These are phyloP conservation scores for Fusarium sp. DNA, from an alignment of 2,329 filamentous ascomycete genomes.

Conservation along the genomic window DNA sequence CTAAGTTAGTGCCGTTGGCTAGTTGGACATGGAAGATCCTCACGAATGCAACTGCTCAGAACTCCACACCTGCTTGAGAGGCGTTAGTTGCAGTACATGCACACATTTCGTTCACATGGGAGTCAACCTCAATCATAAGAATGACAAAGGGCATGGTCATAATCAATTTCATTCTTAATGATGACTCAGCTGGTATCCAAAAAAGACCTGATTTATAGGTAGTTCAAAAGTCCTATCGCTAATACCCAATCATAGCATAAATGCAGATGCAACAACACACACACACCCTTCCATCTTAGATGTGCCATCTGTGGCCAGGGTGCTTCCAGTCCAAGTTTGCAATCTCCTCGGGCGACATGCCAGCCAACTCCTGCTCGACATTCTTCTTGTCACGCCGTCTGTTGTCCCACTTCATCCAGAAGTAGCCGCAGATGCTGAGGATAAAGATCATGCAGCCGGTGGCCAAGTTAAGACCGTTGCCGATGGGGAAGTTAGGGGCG, in stretches of 20 bases:
- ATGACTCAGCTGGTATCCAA: slow-evolving; percentile 22
- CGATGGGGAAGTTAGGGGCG: slow-evolving; percentile 74
- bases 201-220: slow-evolving; percentile 3
- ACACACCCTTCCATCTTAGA: slow-evolving; percentile 1
- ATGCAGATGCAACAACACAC: not conserved
- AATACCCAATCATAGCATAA: slow-evolving; percentile 11
- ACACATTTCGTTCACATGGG: no score
- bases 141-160: not conserved
- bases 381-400: slow-evolving; percentile 67
- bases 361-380: slow-evolving; percentile 69
- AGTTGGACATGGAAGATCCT: no score
- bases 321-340: slow-evolving; percentile 76
- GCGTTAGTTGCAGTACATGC: no score
- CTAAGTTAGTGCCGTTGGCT: no score
- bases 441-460: slow-evolving; percentile 70
- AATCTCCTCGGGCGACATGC: slow-evolving; percentile 66
- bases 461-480: slow-evolving; percentile 74
- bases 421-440: slow-evolving; percentile 60
- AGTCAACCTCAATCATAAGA: no score
- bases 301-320: slow-evolving; percentile 73
- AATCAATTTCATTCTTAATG: slow-evolving; percentile 21
- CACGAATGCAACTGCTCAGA: no score
- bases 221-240: slow-evolving; percentile 6
- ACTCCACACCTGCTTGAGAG: no score
- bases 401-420: slow-evolving; percentile 76